Evolutionary conservation across 169 alveolate species (phyloP).

Genomic region (Pseudocohnilembus persalinus): DNA sequence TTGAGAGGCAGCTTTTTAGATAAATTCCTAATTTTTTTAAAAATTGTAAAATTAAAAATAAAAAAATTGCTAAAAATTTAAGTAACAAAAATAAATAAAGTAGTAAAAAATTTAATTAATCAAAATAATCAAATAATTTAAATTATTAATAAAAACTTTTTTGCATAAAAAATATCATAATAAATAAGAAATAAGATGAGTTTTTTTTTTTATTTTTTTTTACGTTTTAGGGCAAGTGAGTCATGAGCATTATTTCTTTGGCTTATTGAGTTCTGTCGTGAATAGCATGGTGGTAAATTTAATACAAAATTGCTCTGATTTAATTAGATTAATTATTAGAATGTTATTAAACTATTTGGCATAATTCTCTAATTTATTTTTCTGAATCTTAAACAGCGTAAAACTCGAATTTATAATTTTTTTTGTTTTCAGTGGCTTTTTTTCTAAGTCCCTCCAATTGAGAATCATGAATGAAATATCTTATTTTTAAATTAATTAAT

Average conservation of each 20-base stretch:
- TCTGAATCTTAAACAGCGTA: background rate
- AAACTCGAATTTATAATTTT: background rate
- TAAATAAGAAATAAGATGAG: too few relatives aligned
- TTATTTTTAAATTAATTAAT: too few relatives aligned
- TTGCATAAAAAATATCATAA: too few relatives aligned
- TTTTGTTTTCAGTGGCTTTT: background rate
- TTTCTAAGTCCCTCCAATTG: background rate
- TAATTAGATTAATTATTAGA: too few relatives aligned
- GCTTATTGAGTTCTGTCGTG: background rate
- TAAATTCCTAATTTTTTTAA: background rate
- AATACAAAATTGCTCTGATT: background rate
- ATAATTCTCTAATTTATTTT: background rate
- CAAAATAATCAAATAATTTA: too few relatives aligned
- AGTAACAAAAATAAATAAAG: too few relatives aligned
- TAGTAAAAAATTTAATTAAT: too few relatives aligned
- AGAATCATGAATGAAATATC: background rate
- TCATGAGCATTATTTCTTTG: background rate
- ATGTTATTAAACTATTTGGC: background rate
- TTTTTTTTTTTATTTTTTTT: too few relatives aligned
- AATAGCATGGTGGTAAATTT: background rate
- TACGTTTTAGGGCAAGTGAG: background rate
- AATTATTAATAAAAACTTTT: too few relatives aligned
- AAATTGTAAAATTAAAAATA: too few relatives aligned
- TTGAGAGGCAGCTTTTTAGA: background rate
- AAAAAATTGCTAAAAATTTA: too few relatives aligned